Conservation (phyloP, 306 rosid genomes). For the Vachellia pachyceras region DNA sequence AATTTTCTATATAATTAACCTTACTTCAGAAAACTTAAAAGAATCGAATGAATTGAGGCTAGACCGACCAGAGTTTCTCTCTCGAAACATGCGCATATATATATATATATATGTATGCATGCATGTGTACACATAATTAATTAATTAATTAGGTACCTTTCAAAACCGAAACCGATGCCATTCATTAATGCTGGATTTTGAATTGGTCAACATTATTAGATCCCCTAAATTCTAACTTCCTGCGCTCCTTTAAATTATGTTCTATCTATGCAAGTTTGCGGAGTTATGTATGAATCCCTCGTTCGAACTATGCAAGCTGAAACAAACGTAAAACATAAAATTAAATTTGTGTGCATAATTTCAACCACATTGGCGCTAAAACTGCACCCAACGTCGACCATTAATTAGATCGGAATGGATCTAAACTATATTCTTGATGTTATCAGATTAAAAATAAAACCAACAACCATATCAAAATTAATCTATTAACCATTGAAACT, state of each 20-base stretch:
- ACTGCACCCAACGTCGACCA: no score
- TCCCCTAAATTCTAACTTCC: neutral
- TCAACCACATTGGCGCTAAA: conserved; percentile 11
- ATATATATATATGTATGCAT: no score
- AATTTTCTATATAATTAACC: neutral
- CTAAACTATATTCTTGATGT: neutral
- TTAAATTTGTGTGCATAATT: neutral
- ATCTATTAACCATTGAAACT: neutral
- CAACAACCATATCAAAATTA: no score
- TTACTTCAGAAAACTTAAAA: neutral
- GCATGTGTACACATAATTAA: neutral
- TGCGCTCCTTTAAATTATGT: neutral
- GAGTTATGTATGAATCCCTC: no score
- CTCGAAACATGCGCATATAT: neutral
- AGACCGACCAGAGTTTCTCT: neutral
- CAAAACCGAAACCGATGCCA: neutral
- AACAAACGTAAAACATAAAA: neutral
- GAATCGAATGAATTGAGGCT: neutral
- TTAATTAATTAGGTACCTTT: neutral
- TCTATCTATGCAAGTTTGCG: neutral
- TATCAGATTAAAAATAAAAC: neutral
- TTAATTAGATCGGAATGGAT: neutral
- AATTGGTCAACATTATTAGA: neutral
- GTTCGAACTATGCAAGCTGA: no score
- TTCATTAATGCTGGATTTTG: neutral